These are phyloP conservation scores for Penicillium goetzii DNA, from an alignment of 495 filamentous ascomycete genomes.

Conservation along the genomic window DNA sequence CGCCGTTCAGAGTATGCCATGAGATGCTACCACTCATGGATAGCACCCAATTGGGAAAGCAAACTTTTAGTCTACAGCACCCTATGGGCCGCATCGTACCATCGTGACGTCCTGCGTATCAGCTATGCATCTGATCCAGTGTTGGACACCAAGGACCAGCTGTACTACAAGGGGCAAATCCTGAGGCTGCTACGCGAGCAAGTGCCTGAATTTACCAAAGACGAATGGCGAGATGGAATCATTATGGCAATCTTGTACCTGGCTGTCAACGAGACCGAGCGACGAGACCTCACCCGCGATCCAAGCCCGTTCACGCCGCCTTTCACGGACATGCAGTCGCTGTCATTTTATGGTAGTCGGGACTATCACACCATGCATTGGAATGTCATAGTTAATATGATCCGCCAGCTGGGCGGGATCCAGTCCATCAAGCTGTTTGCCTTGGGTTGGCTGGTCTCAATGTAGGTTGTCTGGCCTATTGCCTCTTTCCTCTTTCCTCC, in stretches of 20 bases:
- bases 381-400: background rate
- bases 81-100: background rate
- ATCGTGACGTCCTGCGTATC: constrained; percentile 7
- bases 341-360: constrained; percentile 6
- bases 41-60: background rate
- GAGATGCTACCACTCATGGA: constrained; percentile 8
- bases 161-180: constrained; percentile 8
- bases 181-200: constrained; percentile 7
- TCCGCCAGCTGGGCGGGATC: constrained; percentile 2
- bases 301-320: constrained; percentile 3
- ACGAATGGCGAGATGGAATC: constrained; percentile 9
- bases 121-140: constrained; percentile 3
- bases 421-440: constrained; percentile 3
- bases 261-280: constrained; percentile 8
- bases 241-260: constrained; percentile 9
- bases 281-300: constrained; percentile 5
- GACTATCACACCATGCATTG: constrained; percentile 10
- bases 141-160: background rate
- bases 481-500: background rate
- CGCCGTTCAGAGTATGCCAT: background rate
- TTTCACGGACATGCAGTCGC: background rate
- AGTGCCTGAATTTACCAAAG: constrained; percentile 5
- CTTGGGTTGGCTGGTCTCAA: constrained; percentile 5
- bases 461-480: background rate
- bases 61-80: constrained; percentile 1